Evolutionary conservation across 179 eudicot species (phyloP).

Genomic region (Amaranthus tricolor): DNA sequence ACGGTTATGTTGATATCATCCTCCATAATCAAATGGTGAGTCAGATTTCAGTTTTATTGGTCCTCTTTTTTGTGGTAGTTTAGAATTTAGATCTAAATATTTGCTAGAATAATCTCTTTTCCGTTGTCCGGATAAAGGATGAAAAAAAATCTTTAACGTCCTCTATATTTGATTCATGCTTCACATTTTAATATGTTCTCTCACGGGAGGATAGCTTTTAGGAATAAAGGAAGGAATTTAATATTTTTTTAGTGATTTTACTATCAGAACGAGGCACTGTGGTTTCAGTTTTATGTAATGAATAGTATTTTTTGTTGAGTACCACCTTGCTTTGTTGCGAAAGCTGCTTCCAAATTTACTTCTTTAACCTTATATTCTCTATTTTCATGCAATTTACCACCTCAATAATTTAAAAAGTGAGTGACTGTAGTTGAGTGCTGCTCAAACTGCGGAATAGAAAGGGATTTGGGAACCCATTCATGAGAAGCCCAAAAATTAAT

Average conservation of each 20-base stretch:
- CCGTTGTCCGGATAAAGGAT: background rate
- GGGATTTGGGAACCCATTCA: too few relatives aligned
- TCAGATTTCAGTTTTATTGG: slow-evolving; percentile 11
- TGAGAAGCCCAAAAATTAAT: too few relatives aligned
- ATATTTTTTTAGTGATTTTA: background rate
- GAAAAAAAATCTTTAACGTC: background rate
- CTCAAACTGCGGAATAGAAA: too few relatives aligned
- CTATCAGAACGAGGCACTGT: background rate
- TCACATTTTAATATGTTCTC: background rate
- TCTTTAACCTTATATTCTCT: too few relatives aligned
- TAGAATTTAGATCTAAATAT: background rate
- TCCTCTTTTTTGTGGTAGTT: background rate
- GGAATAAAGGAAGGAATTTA: background rate
- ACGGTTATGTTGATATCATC: slow-evolving; percentile 61
- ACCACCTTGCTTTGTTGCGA: too few relatives aligned
- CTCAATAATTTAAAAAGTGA: too few relatives aligned
- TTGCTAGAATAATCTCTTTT: background rate
- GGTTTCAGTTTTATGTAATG: background rate
- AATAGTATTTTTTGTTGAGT: background rate
- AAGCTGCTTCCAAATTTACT: too few relatives aligned
- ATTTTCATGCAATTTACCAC: too few relatives aligned
- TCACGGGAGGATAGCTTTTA: background rate
- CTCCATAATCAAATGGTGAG: slow-evolving; percentile 72
- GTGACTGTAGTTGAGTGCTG: too few relatives aligned
- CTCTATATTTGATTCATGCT: background rate